Evolutionary conservation across 164 flowering plant species (phyloP), one percentile per base, ranked within the genome.

Genomic region (Dillenia turbinata): DNA sequence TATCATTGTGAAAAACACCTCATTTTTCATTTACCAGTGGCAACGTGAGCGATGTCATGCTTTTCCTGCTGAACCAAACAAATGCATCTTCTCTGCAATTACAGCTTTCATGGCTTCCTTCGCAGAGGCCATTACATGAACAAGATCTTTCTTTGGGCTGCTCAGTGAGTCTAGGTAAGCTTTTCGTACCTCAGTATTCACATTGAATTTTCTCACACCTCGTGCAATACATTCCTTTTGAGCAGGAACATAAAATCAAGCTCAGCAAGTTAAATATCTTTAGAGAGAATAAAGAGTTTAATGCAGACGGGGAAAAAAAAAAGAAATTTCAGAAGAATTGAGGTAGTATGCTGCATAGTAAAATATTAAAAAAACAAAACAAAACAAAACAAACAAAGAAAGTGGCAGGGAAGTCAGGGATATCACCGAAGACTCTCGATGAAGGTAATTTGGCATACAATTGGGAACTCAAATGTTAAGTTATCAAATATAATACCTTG

Each of bases 51-150:
- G 26, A 47, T 9, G 33, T 49, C 49, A 56, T 56, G 92, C 96
- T 72, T 90, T 95, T 64, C 99, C 99, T 9, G 92, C 73, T 54
- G 99, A 95, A 57, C 99, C 99, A 79, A 95, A 95, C 17, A 92
- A 79, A 53, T 60, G 87, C 97, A 95, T 90, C 83, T 95, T 95
- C 70, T 92, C 97, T 10, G 88, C 88, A 60, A 87, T 78, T 22
- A 95, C 96, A 52, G 80, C 86, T 80, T 92, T 90, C 99, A 95
- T 95, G 71, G 98, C 91, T 63, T 88, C 90, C 74, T 81, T 88
- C 8, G 98, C 90, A 49, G 91, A 76, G 43, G 68, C 67, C 97
- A 95, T 86, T 8, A 85, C 87, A 67, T 88, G 77, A 66, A 92
- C 82, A 9, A 95, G 85, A 72, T 95, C 99, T 61, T 83, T 86